Percentiles rank a stretch among this genome's conserved stretches.
Evolutionary conservation across 2,329 filamentous ascomycete species (phyloP).

Genomic region (Sclerotinia nivalis): DNA sequence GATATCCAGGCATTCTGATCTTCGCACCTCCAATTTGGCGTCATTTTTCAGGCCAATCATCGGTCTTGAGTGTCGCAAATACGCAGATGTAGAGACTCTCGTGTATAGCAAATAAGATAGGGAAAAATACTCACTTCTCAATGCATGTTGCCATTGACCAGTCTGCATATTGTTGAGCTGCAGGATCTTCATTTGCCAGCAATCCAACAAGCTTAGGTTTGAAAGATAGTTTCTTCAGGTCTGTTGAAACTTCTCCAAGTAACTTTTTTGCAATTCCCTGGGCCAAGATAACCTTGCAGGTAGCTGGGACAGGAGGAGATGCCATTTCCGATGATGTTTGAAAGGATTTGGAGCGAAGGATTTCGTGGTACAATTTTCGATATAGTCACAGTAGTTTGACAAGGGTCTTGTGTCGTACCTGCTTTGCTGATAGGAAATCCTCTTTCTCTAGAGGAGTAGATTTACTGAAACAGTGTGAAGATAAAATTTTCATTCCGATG

Average conservation of each 20-base stretch:
- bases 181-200: slow-evolving; percentile 87
- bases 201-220: slow-evolving; percentile 85
- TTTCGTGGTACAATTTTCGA: not conserved
- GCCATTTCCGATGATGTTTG: slow-evolving; percentile 23
- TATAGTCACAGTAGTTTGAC: not conserved
- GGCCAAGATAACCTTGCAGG: slow-evolving; percentile 92
- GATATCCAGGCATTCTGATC: not conserved
- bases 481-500: slow-evolving; percentile 12
- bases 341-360: not conserved
- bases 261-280: slow-evolving; percentile 83
- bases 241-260: slow-evolving; percentile 74
- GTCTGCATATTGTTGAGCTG: slow-evolving; percentile 90
- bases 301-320: slow-evolving; percentile 39
- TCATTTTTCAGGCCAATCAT: not conserved
- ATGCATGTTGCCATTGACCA: slow-evolving; percentile 96
- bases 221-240: slow-evolving; percentile 69
- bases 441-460: not conserved
- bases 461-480: not conserved
- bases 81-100: not conserved
- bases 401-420: not conserved
- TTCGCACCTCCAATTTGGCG: not conserved
- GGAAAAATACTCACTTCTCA: slow-evolving; percentile 74
- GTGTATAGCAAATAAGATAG: slow-evolving; percentile 7
- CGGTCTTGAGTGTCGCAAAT: not conserved
- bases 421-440: not conserved